phyloP scores from a whole-genome alignment of 2,329 filamentous ascomycete genomes.

The Alternaria angustiovoidea region DNA sequence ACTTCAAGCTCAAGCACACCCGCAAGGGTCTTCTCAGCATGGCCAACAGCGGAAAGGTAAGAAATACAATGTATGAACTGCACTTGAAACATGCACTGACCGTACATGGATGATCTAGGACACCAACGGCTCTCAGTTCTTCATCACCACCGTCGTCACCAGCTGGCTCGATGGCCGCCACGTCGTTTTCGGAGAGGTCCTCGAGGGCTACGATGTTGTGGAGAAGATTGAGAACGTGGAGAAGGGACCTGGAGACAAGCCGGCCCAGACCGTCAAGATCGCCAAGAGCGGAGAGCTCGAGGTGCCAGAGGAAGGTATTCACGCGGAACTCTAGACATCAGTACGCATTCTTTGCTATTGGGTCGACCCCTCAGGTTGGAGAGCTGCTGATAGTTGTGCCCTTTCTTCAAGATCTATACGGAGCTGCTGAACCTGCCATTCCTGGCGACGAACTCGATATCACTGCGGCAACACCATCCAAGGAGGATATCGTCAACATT shows the following conservation, averaged over 20 bases:
- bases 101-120: conserved; percentile 53
- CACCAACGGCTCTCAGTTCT: conserved; percentile 78
- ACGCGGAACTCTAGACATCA: conserved; percentile 78
- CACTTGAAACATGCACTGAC: neutral
- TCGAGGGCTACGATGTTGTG: conserved; percentile 84
- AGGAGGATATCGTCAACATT: conserved; percentile 38
- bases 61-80: neutral
- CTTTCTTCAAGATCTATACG: conserved; percentile 55
- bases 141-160: conserved; percentile 85
- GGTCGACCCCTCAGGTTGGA: conserved; percentile 38
- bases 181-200: conserved; percentile 88
- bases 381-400: conserved; percentile 54
- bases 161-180: conserved; percentile 84
- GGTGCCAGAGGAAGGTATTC: conserved; percentile 90
- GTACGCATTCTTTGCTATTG: conserved; percentile 22
- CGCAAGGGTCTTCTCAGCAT: conserved; percentile 79
- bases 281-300: conserved; percentile 83
- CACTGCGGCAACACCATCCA: conserved; percentile 34
- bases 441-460: conserved; percentile 55
- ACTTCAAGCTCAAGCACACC: conserved; percentile 93
- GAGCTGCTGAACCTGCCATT: conserved; percentile 52
- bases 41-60: conserved; percentile 58
- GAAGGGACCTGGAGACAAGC: conserved; percentile 74
- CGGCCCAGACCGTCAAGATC: conserved; percentile 75
- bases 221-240: conserved; percentile 77